Base-by-base conservation (phyloP, 176 grass and related monocot genomes). In the Eremochloa ophiuroides region DNA sequence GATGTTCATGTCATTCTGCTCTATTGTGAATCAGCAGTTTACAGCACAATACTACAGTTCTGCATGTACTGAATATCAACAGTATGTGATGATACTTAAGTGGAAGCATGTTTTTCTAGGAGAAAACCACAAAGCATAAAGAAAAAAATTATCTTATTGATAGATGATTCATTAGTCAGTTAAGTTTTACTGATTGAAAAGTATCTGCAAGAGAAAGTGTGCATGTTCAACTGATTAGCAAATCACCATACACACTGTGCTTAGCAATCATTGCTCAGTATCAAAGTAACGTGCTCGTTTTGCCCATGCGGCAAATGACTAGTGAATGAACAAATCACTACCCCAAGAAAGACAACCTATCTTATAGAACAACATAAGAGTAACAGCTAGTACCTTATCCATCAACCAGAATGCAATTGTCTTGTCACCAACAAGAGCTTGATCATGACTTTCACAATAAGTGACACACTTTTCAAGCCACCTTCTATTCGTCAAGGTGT, bases 341-440 rank as follows among this genome's bases (percentile, higher is more conserved):
- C 63, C 33, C 23, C 46, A 74, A 79, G 15, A 83, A 66, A 73
- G 5, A 79, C 3, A n/a, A 74, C 28, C 5, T 60, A 84, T 84
- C 38, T 79, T 51, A 82, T 62, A 22, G 59, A 75, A 76, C 7
- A 44, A 29, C 28, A 17, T 27, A 27, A 62, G 69, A 72, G 72
- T 59, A 78, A 46, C 22, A 85, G 37, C 10, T 47, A 71, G 37
- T 89, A 85, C 87, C 88, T 90, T 90, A 60, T 90, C 88, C 88
- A 90, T 99, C 72, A 99, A 87, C 96, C 96, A 99, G 73, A 99
- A 99, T 72, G 96, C 96, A 67, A 95, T 91, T 31, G 96, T 99
- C 87, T 99, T 99, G 80, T 99, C 96, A 80, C 96, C 96, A 75
- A 99, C 96, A 72, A 99, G 74, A 41, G 96, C 96, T 92, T 99